phyloP scores from a whole-genome alignment of 495 filamentous ascomycete genomes.

The Aspergillus nidulans region DNA sequence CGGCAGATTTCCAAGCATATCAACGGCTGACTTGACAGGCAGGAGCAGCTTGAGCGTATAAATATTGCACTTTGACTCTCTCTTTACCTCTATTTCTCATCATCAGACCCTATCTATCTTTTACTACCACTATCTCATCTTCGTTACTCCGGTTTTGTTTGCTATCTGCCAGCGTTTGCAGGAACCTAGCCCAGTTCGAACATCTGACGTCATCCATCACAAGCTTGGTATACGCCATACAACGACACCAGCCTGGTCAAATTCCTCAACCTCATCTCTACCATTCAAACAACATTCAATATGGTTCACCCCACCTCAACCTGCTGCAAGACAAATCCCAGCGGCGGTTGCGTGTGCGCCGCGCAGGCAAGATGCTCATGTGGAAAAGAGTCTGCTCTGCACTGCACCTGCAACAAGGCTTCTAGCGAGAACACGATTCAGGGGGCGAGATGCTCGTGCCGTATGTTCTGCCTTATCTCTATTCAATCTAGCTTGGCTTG shows the following conservation, averaged over 20 bases:
- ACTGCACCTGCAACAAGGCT: slow-evolving; percentile 81
- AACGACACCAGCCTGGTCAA: slow-evolving; percentile 3
- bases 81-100: background rate
- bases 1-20: slow-evolving; percentile 26
- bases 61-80: slow-evolving; percentile 14
- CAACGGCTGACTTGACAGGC: slow-evolving; percentile 1
- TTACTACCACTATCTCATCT: background rate
- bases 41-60: slow-evolving; percentile 26
- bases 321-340: slow-evolving; percentile 58
- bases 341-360: slow-evolving; percentile 55
- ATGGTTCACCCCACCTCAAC: slow-evolving; percentile 53
- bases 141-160: background rate
- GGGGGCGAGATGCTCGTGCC: slow-evolving; percentile 82
- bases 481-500: background rate
- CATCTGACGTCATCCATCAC: background rate
- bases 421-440: slow-evolving; percentile 64
- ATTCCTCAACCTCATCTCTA: background rate
- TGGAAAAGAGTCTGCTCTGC: slow-evolving; percentile 76
- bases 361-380: slow-evolving; percentile 75
- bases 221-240: background rate
- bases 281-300: slow-evolving; percentile 17
- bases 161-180: background rate
- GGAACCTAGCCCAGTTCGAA: background rate
- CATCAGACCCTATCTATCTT: background rate
- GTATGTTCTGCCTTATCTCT: slow-evolving; percentile 42